Evolutionary conservation across 768 basidiomycete species (phyloP).

Genomic region (Podaxis mareebaensis): DNA sequence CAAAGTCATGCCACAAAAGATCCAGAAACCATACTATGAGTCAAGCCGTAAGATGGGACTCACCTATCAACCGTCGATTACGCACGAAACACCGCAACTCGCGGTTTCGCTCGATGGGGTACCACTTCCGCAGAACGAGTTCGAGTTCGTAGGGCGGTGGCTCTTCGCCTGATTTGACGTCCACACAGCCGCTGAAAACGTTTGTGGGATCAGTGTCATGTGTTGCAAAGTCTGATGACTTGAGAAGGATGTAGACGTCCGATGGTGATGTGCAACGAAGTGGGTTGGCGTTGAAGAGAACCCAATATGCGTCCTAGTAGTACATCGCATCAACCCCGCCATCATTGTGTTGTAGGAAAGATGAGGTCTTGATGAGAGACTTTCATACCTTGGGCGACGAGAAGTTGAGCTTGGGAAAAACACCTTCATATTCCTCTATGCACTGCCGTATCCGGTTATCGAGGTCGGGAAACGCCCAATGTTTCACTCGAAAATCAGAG

Average conservation of each 20-base stretch:
- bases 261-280: constrained; percentile 85
- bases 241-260: constrained; percentile 90
- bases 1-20: background rate
- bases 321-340: background rate
- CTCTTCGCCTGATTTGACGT: constrained; percentile 6
- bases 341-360: background rate
- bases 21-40: background rate
- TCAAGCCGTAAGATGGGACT: constrained; percentile 19
- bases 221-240: constrained; percentile 87
- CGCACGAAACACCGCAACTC: constrained; percentile 93
- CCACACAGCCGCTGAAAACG: constrained; percentile 69
- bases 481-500: constrained; percentile 17
- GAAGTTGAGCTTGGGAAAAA: constrained; percentile 97
- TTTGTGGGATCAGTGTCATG: constrained; percentile 66
- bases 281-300: constrained; percentile 80
- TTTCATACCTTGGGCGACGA: constrained; percentile 79
- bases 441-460: constrained; percentile 67
- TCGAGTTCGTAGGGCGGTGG: constrained; percentile 61
- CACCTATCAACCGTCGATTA: constrained; percentile 70
- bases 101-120: constrained; percentile 77
- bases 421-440: constrained; percentile 71
- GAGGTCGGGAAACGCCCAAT: constrained; percentile 68
- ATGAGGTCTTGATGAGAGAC: too few species aligned
- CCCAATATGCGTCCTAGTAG: constrained; percentile 88
- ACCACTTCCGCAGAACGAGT: constrained; percentile 90